These are phyloP conservation scores for Nakaseomyces glabratus DNA, from an alignment of 1,139 yeast species.

Conservation along the genomic window DNA sequence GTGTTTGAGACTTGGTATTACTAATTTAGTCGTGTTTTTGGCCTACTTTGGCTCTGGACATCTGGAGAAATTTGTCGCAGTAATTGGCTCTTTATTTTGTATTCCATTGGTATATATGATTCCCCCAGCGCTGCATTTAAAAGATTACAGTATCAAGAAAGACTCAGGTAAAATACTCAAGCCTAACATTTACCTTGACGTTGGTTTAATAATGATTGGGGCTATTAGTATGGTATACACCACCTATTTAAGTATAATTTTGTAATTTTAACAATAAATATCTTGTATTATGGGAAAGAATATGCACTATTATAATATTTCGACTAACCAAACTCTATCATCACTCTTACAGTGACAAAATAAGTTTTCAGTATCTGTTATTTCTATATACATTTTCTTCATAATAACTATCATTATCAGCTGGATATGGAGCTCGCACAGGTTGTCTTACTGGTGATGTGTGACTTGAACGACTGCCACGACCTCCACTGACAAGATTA, in stretches of 20 bases:
- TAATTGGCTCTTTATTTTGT: conserved; percentile 75
- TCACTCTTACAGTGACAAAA: too few relatives aligned
- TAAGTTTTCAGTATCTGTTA: neutral
- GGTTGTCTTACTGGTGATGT: neutral
- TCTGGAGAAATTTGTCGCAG: conserved; percentile 62
- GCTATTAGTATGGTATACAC: conserved; percentile 55
- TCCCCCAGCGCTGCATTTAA: conserved; percentile 63
- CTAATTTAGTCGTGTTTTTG: conserved; percentile 42
- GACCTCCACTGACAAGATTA: too few relatives aligned
- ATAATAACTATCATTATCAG: conserved; percentile 2
- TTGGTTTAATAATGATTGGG: conserved; percentile 46
- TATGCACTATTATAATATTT: too few relatives aligned
- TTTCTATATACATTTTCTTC: conserved; percentile 2
- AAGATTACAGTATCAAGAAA: conserved; percentile 30
- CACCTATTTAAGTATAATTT: conserved; percentile 45
- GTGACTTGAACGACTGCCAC: too few relatives aligned
- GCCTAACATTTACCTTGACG: conserved; percentile 34
- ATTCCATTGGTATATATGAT: conserved; percentile 77
- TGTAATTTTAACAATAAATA: too few relatives aligned
- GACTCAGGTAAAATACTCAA: conserved; percentile 17
- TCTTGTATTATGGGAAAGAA: too few relatives aligned
- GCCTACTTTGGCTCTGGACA: conserved; percentile 58
- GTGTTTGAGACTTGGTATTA: conserved; percentile 44
- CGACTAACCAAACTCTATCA: too few relatives aligned
- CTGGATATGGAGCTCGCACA: conserved; percentile 2